Evolutionary conservation across 257 asterid species (phyloP), one percentile per base, ranked within the genome.

Genomic region (Craterostigma plantagineum): DNA sequence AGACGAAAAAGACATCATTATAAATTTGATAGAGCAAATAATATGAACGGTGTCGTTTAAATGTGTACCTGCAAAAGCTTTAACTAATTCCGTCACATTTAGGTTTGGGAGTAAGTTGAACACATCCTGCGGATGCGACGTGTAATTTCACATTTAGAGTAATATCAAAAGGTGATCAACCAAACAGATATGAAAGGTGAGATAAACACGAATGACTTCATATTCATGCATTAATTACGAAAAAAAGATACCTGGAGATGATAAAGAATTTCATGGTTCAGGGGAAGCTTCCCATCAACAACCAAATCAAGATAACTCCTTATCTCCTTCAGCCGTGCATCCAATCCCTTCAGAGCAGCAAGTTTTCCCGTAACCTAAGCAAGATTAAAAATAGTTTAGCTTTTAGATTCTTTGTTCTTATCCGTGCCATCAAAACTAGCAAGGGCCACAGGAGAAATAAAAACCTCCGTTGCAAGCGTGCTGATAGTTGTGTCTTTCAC

Each of bases 381-480:
- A 23, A 23, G 30, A 23, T 23, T n/a, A 23, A 23, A 23, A 23
- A 23, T 23, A 23, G 4, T 23, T n/a, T n/a, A n/a, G n/a, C n/a
- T n/a, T n/a, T 23, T 23, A 23, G 30, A 23, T 23, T 23, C 30
- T 23, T 23, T 2, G 30, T 23, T 23, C 30, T 23, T 23, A 23
- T 23, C 30, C n/a, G 6, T 23, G 30, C 6, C 30, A 23, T 23
- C 6, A 23, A 23, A 23, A 23, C 30, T 23, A 23, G 30, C 30
- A 23, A 6, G 30, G 30, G 30, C 30, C 30, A 23, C n/a, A n/a
- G 2, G 30, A 23, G 6, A 7, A 33, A 44, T 16, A 56, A 12
- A 51, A 63, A 79, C 95, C 95, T 83, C 95, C 14, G 93, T 76
- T 38, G 95, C 95, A 45, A 83, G 95, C 48, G 95, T 83, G 59